Evolutionary conservation across 1,284 basidiomycete species (phyloP).

Genomic region (Ceratobasidium sp.): DNA sequence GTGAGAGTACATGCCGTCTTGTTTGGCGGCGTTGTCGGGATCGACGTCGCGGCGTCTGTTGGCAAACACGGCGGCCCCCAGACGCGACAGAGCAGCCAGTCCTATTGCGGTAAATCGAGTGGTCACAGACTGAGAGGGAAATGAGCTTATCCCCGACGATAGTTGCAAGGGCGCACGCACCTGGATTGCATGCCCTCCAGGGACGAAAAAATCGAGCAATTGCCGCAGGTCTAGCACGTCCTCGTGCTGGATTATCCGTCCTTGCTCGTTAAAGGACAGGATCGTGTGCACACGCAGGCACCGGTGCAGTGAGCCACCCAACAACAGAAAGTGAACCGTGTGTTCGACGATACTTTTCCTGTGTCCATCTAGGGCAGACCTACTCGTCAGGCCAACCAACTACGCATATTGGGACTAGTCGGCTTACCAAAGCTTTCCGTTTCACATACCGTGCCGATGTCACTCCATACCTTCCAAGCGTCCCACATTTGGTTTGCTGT

Average conservation of each 20-base stretch:
- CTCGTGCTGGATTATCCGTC: slow-evolving; percentile 33
- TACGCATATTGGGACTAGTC: neutral
- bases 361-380: slow-evolving; percentile 11
- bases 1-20: slow-evolving; percentile 35
- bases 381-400: neutral
- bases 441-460: slow-evolving; percentile 38
- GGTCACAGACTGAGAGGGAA: slow-evolving; percentile 7
- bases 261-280: slow-evolving; percentile 40
- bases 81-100: slow-evolving; percentile 27
- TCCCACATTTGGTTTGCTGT: slow-evolving; percentile 31
- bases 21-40: slow-evolving; percentile 2
- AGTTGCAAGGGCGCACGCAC: neutral
- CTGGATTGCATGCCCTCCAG: slow-evolving; percentile 38
- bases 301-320: slow-evolving; percentile 31
- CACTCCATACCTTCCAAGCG: slow-evolving; percentile 40
- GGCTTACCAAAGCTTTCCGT: slow-evolving; percentile 40
- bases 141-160: neutral
- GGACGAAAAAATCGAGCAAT: slow-evolving; percentile 34
- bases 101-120: slow-evolving; percentile 40
- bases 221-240: slow-evolving; percentile 29
- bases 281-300: slow-evolving; percentile 35
- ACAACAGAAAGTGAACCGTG: slow-evolving; percentile 21
- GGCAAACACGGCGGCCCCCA: slow-evolving; percentile 8
- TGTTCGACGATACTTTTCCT: slow-evolving; percentile 35
- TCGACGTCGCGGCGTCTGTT: neutral